Conservation (phyloP, 2,329 filamentous ascomycete species). For the Aureobasidium uvarum region DNA sequence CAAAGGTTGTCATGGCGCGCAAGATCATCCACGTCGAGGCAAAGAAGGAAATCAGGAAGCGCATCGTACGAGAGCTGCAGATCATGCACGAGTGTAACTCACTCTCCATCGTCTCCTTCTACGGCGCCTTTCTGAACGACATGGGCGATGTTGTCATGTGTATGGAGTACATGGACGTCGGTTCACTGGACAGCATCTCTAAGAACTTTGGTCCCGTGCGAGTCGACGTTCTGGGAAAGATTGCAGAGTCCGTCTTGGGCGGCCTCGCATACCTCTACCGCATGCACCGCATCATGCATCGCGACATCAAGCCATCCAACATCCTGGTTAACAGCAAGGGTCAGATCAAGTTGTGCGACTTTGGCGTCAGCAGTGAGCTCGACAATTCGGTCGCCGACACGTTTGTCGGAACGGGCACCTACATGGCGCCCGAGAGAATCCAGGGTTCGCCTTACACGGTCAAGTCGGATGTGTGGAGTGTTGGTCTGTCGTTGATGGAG, state of each 20-base stretch:
- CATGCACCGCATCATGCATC: conserved; percentile 96
- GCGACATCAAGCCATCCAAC: conserved; percentile 98
- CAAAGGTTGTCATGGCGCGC: conserved; percentile 94
- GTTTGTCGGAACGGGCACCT: conserved; percentile 97
- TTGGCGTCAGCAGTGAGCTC: conserved; percentile 96
- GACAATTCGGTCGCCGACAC: conserved; percentile 98
- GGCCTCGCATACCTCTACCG: conserved; percentile 94
- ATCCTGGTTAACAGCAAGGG: conserved; percentile 93
- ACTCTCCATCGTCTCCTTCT: conserved; percentile 95
- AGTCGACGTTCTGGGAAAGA: conserved; percentile 95
- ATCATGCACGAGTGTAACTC: conserved; percentile 99
- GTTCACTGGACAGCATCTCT: conserved; percentile 88
- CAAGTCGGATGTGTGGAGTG: conserved; percentile 99
- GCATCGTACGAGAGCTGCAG: conserved; percentile 93
- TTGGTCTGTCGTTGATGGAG: conserved; percentile 93
- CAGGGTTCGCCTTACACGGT: conserved; percentile 97
- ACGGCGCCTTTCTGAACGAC: conserved; percentile 94
- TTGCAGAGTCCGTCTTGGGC: conserved; percentile 90
- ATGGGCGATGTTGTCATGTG: conserved; percentile 99
- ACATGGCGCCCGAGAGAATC: conserved; percentile 98
- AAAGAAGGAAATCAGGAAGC: conserved; percentile 93
- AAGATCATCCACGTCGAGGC: conserved; percentile 88
- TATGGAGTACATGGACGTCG: conserved; percentile 99
- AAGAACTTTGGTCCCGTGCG: conserved; percentile 92
- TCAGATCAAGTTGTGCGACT: conserved; percentile 96